Conservation (phyloP, 2,329 filamentous ascomycete species). For the Davidsoniella eucalypti region DNA sequence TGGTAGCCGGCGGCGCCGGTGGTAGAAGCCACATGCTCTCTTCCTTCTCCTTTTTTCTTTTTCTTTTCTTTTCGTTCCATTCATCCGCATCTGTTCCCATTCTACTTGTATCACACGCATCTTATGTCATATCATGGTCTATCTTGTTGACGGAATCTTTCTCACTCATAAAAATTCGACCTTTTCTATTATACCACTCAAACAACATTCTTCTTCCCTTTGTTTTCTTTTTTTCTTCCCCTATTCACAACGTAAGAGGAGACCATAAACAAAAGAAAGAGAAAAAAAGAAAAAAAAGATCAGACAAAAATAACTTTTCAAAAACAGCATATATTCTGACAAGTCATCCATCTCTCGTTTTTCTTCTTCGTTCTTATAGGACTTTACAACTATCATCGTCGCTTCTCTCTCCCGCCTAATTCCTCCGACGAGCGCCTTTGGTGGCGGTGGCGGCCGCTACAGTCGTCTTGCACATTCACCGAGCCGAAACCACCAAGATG, state of each 20-base stretch:
- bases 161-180: too few species aligned
- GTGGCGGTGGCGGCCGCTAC: constrained; percentile 37
- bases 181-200: neutral
- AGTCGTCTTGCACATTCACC: constrained; percentile 41
- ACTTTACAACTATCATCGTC: constrained; percentile 49
- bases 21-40: neutral
- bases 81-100: neutral
- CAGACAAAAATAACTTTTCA: too few species aligned
- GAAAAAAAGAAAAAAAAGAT: too few species aligned
- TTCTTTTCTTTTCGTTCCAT: constrained; percentile 1
- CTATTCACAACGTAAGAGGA: too few species aligned
- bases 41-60: constrained; percentile 3
- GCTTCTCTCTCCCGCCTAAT: constrained; percentile 53
- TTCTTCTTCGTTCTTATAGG: constrained; percentile 23
- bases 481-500: constrained; percentile 50
- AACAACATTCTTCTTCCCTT: constrained; percentile 14
- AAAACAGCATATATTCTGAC: too few species aligned
- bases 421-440: constrained; percentile 26
- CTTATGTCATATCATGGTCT: neutral
- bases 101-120: neutral
- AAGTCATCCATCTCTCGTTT: neutral
- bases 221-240: neutral
- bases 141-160: neutral
- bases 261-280: too few species aligned
- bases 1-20: constrained; percentile 10